A percentile compares a stretch with the other conserved stretches of the same genome.
These are phyloP conservation scores for Wickerhamiella galacta DNA, from an alignment of 805 yeast species.

Conservation along the genomic window DNA sequence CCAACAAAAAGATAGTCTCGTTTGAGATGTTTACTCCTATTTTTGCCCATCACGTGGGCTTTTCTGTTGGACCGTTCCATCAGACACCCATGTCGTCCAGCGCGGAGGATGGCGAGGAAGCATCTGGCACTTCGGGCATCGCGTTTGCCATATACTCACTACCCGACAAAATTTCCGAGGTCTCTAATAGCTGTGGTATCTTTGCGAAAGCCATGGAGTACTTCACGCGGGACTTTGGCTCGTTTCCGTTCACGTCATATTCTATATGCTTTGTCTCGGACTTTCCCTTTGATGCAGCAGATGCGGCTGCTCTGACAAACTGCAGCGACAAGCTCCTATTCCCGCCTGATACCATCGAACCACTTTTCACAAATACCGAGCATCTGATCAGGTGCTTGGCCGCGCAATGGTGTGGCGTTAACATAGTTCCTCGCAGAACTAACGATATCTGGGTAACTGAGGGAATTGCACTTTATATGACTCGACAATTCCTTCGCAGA, in stretches of 20 bases:
- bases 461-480: constrained; percentile 76
- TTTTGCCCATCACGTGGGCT: constrained; percentile 87
- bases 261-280: constrained; percentile 48
- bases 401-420: constrained; percentile 85
- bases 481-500: constrained; percentile 45
- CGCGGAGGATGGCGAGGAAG: constrained; percentile 24
- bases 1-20: constrained; percentile 53
- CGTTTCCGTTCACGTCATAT: constrained; percentile 78
- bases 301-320: constrained; percentile 61
- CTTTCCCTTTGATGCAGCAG: constrained; percentile 25
- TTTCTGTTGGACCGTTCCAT: constrained; percentile 83
- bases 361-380: constrained; percentile 55
- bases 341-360: constrained; percentile 61
- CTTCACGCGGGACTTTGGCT: constrained; percentile 75
- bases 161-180: constrained; percentile 25
- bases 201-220: constrained; percentile 66
- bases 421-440: constrained; percentile 62
- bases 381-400: constrained; percentile 53
- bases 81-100: constrained; percentile 32
- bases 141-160: constrained; percentile 13
- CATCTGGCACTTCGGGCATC: constrained; percentile 12
- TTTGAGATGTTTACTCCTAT: constrained; percentile 70
- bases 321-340: constrained; percentile 47
- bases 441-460: constrained; percentile 80
- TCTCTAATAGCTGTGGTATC: constrained; percentile 54